Evolutionary conservation across 352 stramenopile genomes (phyloP).

Genomic region (Peronospora destructor): DNA sequence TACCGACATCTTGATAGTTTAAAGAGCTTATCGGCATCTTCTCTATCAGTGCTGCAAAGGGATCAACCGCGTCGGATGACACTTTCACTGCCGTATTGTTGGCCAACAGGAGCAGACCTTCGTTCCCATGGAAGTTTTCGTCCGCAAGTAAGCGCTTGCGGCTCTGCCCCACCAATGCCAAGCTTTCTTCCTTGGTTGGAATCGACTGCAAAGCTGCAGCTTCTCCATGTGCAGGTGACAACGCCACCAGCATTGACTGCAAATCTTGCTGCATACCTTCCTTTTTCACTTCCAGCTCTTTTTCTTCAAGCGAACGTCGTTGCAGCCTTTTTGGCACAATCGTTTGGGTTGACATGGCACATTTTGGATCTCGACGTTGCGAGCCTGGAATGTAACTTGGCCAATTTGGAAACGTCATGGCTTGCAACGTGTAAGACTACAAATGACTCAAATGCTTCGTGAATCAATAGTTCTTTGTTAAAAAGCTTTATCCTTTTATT

Average conservation of each 20-base stretch:
- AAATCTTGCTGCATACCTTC: slow-evolving; percentile 22
- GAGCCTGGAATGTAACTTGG: slow-evolving; percentile 20
- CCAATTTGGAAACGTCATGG: neutral
- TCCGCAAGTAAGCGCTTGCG: slow-evolving; percentile 31
- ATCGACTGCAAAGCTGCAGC: neutral
- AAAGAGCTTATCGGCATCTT: slow-evolving; percentile 16
- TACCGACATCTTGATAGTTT: slow-evolving; percentile 3
- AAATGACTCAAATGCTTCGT: too few species aligned
- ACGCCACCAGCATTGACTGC: slow-evolving; percentile 16
- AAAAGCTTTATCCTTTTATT: neutral
- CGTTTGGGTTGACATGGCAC: neutral
- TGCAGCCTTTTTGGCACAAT: neutral
- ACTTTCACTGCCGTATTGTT: slow-evolving; percentile 12
- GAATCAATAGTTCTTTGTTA: too few species aligned
- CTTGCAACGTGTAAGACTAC: neutral
- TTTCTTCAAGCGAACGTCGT: neutral
- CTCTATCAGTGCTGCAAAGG: slow-evolving; percentile 26
- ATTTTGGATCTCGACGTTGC: slow-evolving; percentile 10
- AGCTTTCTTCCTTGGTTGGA: slow-evolving; percentile 12
- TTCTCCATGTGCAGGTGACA: slow-evolving; percentile 15
- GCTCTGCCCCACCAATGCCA: slow-evolving; percentile 16
- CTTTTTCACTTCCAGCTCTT: neutral
- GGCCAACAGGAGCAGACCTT: slow-evolving; percentile 24
- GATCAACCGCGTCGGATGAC: slow-evolving; percentile 8
- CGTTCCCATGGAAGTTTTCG: slow-evolving; percentile 24